Base-by-base conservation (phyloP, 192 early-diverging fungal species). In the Polychytrium aggregatum region DNA sequence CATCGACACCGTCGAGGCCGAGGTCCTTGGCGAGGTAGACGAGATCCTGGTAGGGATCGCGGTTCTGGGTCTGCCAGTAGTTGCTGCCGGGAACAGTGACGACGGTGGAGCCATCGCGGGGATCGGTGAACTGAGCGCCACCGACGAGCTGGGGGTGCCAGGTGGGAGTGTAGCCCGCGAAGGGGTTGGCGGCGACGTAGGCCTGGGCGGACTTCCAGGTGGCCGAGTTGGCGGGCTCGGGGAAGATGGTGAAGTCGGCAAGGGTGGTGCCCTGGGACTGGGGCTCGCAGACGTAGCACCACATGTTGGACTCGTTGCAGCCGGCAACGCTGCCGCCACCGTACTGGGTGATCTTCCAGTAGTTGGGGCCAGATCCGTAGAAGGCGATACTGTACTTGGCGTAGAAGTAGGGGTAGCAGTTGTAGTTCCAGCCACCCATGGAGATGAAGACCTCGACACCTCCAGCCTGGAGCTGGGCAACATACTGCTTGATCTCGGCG, bases 361-460 rank as follows among this genome's bases (percentile, higher is more conserved):
- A 51, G 20, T 37, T 51, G 14, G 49, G 37, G 6, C 38, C 42
- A 20, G 49, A 26, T 51, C 49, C 49, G 25, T 51, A 51, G 26
- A 41, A 18, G 38, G 14, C 39, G 26, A 51, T 51, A 40, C 38
- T 41, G 21, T 41, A 27, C 14, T 51, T 11, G 2, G 27, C 17
- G 38, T 51, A 51, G 5, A 40, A 21, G 25, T 29, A 51, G n/a
- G n/a, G n/a, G n/a, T n/a, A n/a, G n/a, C n/a, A n/a, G n/a, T n/a
- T n/a, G n/a, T n/a, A n/a, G n/a, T 51, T 40, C 49, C 49, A 51
- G 9, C 49, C 49, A 38, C 49, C 49, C 49, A 51, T 51, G 14
- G 49, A 17, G n/a, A 51, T 8, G 26, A 51, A 51, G 27, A 51
- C 49, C 42, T 51, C 49, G 7, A 51, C 49, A 11, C 49, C 49